These are phyloP conservation scores for Podila horticola DNA, from an alignment of 192 early-diverging fungal species.

Conservation along the genomic window DNA sequence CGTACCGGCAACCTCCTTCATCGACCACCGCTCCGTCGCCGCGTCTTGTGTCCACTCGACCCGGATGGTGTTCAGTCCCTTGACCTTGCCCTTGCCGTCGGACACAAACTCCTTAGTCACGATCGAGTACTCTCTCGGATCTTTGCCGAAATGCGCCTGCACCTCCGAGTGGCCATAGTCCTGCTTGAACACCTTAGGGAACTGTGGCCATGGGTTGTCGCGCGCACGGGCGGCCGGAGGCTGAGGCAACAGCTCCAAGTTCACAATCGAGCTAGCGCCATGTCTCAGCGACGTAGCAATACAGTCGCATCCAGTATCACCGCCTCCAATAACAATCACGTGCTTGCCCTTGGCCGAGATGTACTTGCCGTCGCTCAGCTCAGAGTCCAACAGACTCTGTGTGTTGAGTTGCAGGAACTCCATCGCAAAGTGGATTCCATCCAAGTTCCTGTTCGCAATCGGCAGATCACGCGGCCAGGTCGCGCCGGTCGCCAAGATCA, in stretches of 20 bases:
- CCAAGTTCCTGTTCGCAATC: conserved; percentile 86
- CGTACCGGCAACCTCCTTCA: conserved; percentile 89
- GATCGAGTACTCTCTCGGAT: conserved; percentile 95
- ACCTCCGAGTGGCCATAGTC: conserved; percentile 98
- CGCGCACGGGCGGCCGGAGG: conserved; percentile 81
- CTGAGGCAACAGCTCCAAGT: conserved; percentile 97
- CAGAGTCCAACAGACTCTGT: conserved; percentile 84
- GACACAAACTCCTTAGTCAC: conserved; percentile 96
- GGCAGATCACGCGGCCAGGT: conserved; percentile 97
- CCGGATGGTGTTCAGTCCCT: conserved; percentile 92
- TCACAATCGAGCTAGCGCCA: conserved; percentile 91
- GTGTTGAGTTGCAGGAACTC: conserved; percentile 95
- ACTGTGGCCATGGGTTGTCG: conserved; percentile 99
- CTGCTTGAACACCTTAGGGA: conserved; percentile 93
- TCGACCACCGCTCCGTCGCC: conserved; percentile 79
- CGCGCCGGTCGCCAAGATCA: conserved; percentile 93
- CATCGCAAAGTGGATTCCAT: conserved; percentile 99
- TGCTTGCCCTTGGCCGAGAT: conserved; percentile 90
- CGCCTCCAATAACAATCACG: conserved; percentile 98
- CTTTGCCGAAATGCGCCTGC: conserved; percentile 84
- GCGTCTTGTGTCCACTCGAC: conserved; percentile 94
- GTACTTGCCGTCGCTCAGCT: conserved; percentile 77
- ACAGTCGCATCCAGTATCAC: conserved; percentile 98
- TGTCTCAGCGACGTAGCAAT: conserved; percentile 94
- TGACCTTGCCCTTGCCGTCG: conserved; percentile 80